Base-by-base conservation (phyloP, 1,284 basidiomycete species). In the Melanopsichium pennsylvanicum region DNA sequence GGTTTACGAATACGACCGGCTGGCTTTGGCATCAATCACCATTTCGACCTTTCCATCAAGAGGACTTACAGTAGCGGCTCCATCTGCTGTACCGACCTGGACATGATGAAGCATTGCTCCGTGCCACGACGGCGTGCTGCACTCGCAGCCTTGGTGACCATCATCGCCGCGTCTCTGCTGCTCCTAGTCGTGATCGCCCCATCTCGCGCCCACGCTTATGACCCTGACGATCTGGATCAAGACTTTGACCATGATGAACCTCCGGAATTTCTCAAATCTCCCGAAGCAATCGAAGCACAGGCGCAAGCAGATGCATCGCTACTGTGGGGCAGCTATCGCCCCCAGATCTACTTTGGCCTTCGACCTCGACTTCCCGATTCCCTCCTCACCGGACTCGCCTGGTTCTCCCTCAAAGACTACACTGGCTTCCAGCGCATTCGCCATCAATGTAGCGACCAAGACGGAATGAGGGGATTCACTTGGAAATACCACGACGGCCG, bases 311-410 rank as follows among this genome's bases (percentile, higher is more conserved):
- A 70, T 18, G 34, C 75, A 18, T 87, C 88, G 8, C 82, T 92
- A n/a, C 81, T 92, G 70, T 96, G 93, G 93, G 92, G 92, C 3
- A 85, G 90, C 0, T 96, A 94, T 80, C 85, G 93, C 33, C 92
- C 93, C 1, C 91, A 92, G 76, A 85, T 96, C 25, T 97, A 96
- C 84, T 95, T 97, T 82, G 93, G 93, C 25, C 83, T 97, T 46
- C 85, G 91, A 38, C 90, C 93, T 18, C 86, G 88, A 37, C 83
- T 91, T 57, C 91, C 93, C 1, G 87, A 92, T 71, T 92, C 91
- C 12, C 85, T 96, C 23, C 87, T 94, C 87, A 91, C 90, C 3
- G 94, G 93, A 31, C 86, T 97, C 34, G 87, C 94, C 81, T 97
- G 93, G 93, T 71, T 67, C 48, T 50, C 56, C 25, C 32, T 68